Evolutionary conservation across 139 green algal genomes (phyloP).

Genomic region (Chlorella sp.): DNA sequence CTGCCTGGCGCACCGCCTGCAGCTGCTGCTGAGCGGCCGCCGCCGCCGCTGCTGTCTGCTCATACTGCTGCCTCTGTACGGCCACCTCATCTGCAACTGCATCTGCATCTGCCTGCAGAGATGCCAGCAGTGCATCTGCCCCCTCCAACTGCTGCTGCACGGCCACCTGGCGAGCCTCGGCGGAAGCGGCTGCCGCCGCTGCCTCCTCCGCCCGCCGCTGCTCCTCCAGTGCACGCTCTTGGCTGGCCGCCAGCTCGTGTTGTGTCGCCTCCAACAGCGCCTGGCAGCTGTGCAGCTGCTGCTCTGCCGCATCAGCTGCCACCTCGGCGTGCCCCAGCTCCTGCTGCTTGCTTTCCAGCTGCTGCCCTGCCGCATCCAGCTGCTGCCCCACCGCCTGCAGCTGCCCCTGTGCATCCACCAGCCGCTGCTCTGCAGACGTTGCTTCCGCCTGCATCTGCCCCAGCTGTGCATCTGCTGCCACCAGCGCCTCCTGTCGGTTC

Average conservation of each 20-base stretch:
- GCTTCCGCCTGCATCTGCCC: background rate
- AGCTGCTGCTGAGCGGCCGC: slow-evolving; percentile 13
- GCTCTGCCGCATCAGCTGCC: background rate
- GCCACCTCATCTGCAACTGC: background rate
- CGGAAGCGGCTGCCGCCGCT: background rate
- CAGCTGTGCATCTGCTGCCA: background rate
- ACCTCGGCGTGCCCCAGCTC: slow-evolving; percentile 14
- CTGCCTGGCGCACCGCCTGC: background rate
- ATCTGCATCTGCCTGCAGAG: background rate
- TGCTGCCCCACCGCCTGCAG: background rate
- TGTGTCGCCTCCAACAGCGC: background rate
- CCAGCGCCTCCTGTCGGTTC: background rate
- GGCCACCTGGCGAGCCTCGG: background rate
- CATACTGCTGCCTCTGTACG: background rate
- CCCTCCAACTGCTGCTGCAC: background rate
- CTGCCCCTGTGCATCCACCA: background rate
- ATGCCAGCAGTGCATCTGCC: background rate
- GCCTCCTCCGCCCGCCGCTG: slow-evolving; percentile 7
- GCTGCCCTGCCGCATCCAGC: background rate
- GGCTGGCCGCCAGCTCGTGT: background rate
- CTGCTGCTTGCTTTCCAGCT: background rate
- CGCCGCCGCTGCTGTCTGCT: background rate
- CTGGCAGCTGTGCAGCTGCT: slow-evolving; percentile 21
- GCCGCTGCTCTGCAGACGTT: background rate
- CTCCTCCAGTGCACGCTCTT: background rate